phyloP scores from a whole-genome alignment of 2,329 filamentous ascomycete species.

The Piedraia hortae region DNA sequence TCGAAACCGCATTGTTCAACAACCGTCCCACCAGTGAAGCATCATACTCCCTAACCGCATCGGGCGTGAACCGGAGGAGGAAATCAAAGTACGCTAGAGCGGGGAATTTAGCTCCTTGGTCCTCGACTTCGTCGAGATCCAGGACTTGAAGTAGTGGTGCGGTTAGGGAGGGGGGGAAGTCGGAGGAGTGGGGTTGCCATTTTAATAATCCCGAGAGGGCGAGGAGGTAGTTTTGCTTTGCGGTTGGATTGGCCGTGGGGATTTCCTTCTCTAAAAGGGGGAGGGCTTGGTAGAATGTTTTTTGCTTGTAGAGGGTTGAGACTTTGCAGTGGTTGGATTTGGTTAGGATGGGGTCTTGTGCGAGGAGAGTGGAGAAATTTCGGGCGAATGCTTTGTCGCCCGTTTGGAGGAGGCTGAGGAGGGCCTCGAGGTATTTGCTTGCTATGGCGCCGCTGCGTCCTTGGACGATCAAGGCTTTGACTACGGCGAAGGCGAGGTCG shows the following conservation, averaged over 20 bases:
- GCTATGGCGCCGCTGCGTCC: slow-evolving; percentile 19
- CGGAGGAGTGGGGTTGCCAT: slow-evolving; percentile 30
- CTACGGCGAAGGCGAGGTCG: slow-evolving; percentile 29
- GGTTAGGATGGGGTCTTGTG: slow-evolving; percentile 32
- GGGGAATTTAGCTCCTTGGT: slow-evolving; percentile 28
- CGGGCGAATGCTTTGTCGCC: slow-evolving; percentile 19
- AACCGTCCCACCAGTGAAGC: slow-evolving; percentile 29
- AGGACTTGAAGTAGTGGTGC: slow-evolving; percentile 35
- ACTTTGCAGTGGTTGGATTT: slow-evolving; percentile 33
- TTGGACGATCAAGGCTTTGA: slow-evolving; percentile 32
- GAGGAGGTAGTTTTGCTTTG: slow-evolving; percentile 34
- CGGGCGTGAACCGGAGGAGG: slow-evolving; percentile 29
- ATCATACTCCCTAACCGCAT: slow-evolving; percentile 26
- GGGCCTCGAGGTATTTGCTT: slow-evolving; percentile 15
- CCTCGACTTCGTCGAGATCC: slow-evolving; percentile 18
- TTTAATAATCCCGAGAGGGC: slow-evolving; percentile 33
- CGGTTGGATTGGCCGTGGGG: slow-evolving; percentile 15
- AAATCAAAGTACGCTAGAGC: slow-evolving; percentile 31
- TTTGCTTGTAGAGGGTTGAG: slow-evolving; percentile 34
- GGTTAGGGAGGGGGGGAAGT: slow-evolving; percentile 28
- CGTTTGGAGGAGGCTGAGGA: slow-evolving; percentile 24
- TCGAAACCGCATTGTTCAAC: slow-evolving; percentile 18
- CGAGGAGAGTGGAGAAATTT: slow-evolving; percentile 30
- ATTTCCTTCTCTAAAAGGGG: slow-evolving; percentile 26
- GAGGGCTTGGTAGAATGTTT: slow-evolving; percentile 30